Evolutionary conservation across 2,329 filamentous ascomycete species (phyloP).

Genomic region (Incumbomyces delicatus): DNA sequence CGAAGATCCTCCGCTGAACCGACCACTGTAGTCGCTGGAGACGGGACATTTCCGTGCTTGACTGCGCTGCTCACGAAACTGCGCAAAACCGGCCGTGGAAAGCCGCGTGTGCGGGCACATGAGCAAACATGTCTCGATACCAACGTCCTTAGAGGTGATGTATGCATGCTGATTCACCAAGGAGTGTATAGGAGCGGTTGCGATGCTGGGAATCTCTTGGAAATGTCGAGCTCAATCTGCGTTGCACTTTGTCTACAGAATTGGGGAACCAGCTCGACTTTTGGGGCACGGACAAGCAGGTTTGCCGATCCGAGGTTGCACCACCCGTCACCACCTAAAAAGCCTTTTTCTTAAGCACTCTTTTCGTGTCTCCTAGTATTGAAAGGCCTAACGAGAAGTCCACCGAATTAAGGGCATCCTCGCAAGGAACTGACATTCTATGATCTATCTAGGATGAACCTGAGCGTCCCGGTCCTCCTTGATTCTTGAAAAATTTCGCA

Average conservation of each 20-base stretch:
- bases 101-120: constrained; percentile 8
- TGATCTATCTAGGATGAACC: constrained; percentile 40
- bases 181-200: background rate
- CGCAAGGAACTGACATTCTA: no score
- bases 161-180: background rate
- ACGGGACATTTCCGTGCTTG: constrained; percentile 6
- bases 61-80: constrained; percentile 10
- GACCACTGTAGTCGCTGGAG: constrained; percentile 4
- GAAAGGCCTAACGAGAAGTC: no score
- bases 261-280: background rate
- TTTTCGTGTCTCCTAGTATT: no score
- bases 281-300: background rate
- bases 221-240: no score
- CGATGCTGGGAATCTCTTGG: background rate
- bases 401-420: no score
- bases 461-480: constrained; percentile 37
- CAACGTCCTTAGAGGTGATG: constrained; percentile 13
- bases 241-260: no score
- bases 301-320: background rate
- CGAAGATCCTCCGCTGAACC: constrained; percentile 16
- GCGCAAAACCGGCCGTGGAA: constrained; percentile 1
- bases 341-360: no score
- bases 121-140: constrained; percentile 13
- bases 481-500: constrained; percentile 42
- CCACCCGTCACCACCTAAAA: no score